These are phyloP conservation scores for Quercus variabilis DNA, from an alignment of 306 rosid genomes.

Conservation along the genomic window DNA sequence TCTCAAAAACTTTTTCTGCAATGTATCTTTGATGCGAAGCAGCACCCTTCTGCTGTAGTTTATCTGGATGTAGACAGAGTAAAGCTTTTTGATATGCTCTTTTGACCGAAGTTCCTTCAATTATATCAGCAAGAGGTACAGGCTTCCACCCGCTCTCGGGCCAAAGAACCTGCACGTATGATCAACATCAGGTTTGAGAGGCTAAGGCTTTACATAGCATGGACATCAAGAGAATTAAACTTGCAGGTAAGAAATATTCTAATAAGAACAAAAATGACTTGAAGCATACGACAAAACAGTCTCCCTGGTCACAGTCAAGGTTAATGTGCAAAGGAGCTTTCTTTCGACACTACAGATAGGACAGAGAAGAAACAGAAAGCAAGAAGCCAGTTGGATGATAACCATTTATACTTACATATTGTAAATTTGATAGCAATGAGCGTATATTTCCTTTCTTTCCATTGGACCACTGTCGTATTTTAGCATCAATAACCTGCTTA, in stretches of 20 bases:
- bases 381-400: background rate
- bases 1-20: slow-evolving; percentile 82
- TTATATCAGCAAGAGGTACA: slow-evolving; percentile 86
- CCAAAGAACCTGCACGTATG: slow-evolving; percentile 76
- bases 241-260: background rate
- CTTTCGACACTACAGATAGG: slow-evolving; percentile 1
- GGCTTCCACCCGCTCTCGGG: slow-evolving; percentile 89
- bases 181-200: slow-evolving; percentile 15
- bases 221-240: slow-evolving; percentile 11
- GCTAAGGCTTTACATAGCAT: background rate
- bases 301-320: slow-evolving; percentile 17
- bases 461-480: slow-evolving; percentile 76
- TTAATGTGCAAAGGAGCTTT: background rate
- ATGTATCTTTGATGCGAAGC: slow-evolving; percentile 65
- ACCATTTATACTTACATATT: slow-evolving; percentile 50
- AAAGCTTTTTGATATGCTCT: slow-evolving; percentile 92
- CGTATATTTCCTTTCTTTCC: slow-evolving; percentile 97
- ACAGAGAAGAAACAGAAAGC: slow-evolving; percentile 8
- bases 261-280: background rate
- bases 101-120: slow-evolving; percentile 87
- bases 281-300: slow-evolving; percentile 13
- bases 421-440: slow-evolving; percentile 83
- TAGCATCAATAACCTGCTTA: slow-evolving; percentile 64
- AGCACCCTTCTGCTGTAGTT: slow-evolving; percentile 95
- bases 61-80: slow-evolving; percentile 94